Percentiles rank a stretch among this genome's conserved stretches.
Conservation (phyloP, 2,329 filamentous ascomycete species). For the Esteya vermicola region DNA sequence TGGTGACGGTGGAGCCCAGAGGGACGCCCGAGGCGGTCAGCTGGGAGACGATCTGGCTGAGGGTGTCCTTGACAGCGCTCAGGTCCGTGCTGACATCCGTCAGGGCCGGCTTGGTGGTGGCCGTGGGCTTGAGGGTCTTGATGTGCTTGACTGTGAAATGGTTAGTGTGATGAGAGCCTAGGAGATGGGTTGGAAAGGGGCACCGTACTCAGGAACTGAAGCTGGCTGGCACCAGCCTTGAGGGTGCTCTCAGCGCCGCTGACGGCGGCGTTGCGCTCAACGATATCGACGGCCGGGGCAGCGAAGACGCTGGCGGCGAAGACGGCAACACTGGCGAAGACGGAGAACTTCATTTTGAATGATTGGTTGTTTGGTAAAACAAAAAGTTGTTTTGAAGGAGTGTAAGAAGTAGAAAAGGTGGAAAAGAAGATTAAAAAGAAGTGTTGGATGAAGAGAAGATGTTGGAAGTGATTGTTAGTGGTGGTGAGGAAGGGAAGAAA, state of each 20-base stretch:
- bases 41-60: background rate
- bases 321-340: conserved; percentile 2
- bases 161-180: too few relatives aligned
- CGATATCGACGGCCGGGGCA: background rate
- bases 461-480: too few relatives aligned
- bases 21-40: too few relatives aligned
- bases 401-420: background rate
- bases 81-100: background rate
- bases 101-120: background rate
- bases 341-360: conserved; percentile 9
- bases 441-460: too few relatives aligned
- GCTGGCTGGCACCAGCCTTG: background rate
- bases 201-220: background rate
- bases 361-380: background rate
- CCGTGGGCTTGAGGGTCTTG: too few relatives aligned
- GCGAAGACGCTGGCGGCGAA: conserved; percentile 5
- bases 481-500: too few relatives aligned
- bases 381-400: background rate
- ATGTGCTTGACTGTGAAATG: too few relatives aligned
- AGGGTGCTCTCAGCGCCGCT: background rate
- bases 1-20: background rate
- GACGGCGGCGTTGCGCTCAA: background rate
- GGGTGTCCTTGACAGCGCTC: background rate
- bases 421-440: background rate
- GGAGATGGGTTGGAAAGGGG: too few relatives aligned